These are phyloP conservation scores for Deinandra increscens DNA, from an alignment of 129 eudicot species.

Conservation along the genomic window DNA sequence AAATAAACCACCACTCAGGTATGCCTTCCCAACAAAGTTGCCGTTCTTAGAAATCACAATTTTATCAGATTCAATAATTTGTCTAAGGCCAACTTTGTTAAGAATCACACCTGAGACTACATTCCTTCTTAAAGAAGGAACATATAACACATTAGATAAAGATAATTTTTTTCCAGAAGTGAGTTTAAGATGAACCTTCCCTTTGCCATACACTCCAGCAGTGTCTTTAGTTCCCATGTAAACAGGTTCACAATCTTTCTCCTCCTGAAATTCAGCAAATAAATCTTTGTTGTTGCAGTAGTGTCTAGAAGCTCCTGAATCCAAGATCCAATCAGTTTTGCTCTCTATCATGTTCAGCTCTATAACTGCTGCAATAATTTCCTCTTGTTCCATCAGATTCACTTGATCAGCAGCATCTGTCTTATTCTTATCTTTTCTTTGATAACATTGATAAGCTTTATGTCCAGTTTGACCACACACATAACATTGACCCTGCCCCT, in stretches of 20 bases:
- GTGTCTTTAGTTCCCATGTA: not conserved
- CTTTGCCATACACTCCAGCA: not conserved
- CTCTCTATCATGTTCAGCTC: not conserved
- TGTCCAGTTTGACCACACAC: too few relatives aligned
- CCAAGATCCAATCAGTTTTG: not conserved
- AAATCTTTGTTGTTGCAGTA: not conserved
- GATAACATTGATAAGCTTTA: too few relatives aligned
- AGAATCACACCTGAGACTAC: not conserved
- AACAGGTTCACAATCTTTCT: too few relatives aligned
- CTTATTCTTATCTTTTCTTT: too few relatives aligned
- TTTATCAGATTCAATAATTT: not conserved
- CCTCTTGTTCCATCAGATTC: not conserved
- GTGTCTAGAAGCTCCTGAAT: not conserved
- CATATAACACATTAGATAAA: not conserved
- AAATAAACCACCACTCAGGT: not conserved
- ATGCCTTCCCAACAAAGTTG: not conserved
- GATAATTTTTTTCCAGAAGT: not conserved
- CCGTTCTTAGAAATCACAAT: not conserved
- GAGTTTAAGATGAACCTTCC: not conserved
- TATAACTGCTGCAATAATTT: not conserved
- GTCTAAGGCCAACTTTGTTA: not conserved
- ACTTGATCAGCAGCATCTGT: too few relatives aligned
- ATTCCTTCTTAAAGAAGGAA: not conserved
- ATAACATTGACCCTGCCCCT: too few relatives aligned
- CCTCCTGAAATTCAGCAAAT: not conserved